These are phyloP conservation scores for Cercophora samala DNA, from an alignment of 495 filamentous ascomycete genomes.

Conservation along the genomic window DNA sequence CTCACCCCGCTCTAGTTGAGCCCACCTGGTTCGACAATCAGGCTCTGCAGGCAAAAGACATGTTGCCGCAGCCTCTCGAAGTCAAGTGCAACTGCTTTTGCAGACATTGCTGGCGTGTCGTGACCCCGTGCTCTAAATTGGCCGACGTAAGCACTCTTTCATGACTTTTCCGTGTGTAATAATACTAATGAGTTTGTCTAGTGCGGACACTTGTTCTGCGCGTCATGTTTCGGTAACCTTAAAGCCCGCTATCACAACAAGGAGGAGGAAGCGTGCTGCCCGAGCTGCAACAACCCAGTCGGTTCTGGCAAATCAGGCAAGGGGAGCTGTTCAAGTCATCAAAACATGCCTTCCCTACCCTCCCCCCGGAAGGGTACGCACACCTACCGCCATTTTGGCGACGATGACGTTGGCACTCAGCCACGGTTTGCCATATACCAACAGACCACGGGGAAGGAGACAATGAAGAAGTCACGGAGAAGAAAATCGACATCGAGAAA, in stretches of 20 bases:
- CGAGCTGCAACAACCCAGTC: neutral
- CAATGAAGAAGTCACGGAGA: no score
- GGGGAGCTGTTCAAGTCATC: neutral
- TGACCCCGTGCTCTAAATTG: neutral
- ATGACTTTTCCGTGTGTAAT: no score
- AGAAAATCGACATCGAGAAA: no score
- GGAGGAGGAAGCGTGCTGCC: neutral
- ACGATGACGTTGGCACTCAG: conserved; percentile 14
- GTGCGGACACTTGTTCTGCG: conserved; percentile 36
- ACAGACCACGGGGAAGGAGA: no score
- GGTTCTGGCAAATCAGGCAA: neutral
- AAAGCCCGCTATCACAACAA: neutral
- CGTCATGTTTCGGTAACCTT: conserved; percentile 17
- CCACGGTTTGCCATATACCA: neutral
- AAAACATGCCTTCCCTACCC: neutral
- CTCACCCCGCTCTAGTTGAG: conserved; percentile 15
- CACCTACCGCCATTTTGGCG: conserved; percentile 5
- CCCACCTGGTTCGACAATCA: neutral
- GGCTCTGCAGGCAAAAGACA: neutral
- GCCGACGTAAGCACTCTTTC: neutral
- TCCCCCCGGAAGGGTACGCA: neutral
- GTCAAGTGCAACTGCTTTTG: conserved; percentile 14
- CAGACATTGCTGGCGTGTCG: conserved; percentile 10
- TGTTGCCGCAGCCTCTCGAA: neutral
- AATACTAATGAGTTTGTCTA: conserved; percentile 9